phyloP scores from a whole-genome alignment of 1,284 basidiomycete species.

The Sporisorium reilianum region DNA sequence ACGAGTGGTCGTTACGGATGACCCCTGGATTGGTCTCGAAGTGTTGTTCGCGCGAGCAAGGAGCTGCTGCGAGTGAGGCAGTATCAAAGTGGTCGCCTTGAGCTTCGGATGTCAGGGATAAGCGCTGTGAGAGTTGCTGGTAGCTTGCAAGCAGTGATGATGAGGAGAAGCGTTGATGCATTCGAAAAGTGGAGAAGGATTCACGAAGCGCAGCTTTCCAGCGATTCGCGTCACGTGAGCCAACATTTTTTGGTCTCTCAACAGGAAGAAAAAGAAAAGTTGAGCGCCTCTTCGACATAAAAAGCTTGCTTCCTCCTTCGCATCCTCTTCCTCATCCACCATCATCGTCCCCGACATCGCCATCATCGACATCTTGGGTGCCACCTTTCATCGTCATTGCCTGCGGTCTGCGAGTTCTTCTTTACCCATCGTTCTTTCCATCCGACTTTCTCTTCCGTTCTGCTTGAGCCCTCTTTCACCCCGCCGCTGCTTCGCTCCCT shows the following conservation, averaged over 20 bases:
- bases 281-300: not conserved
- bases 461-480: not conserved
- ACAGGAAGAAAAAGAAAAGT: slow-evolving; percentile 12
- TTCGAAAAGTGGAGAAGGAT: slow-evolving; percentile 38
- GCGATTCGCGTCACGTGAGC: slow-evolving; percentile 33
- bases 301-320: not conserved
- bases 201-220: slow-evolving; percentile 12
- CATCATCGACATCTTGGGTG: slow-evolving; percentile 1
- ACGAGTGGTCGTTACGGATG: not conserved
- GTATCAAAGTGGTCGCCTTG: not conserved
- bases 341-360: slow-evolving; percentile 2
- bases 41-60: too few relatives aligned
- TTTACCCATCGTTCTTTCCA: not conserved
- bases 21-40: not conserved
- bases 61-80: not conserved
- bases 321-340: slow-evolving; percentile 4
- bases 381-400: not conserved
- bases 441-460: not conserved
- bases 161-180: slow-evolving; percentile 5
- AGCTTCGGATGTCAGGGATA: too few relatives aligned
- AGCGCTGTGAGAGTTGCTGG: too few relatives aligned
- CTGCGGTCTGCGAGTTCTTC: slow-evolving; percentile 1
- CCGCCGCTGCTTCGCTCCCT: not conserved
- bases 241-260: not conserved
- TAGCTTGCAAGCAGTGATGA: slow-evolving; percentile 3